Percentiles rank a stretch among this genome's conserved stretches.
These are phyloP conservation scores for Tolypocladium ovalisporum DNA, from an alignment of 2,329 filamentous ascomycete species.

Conservation along the genomic window DNA sequence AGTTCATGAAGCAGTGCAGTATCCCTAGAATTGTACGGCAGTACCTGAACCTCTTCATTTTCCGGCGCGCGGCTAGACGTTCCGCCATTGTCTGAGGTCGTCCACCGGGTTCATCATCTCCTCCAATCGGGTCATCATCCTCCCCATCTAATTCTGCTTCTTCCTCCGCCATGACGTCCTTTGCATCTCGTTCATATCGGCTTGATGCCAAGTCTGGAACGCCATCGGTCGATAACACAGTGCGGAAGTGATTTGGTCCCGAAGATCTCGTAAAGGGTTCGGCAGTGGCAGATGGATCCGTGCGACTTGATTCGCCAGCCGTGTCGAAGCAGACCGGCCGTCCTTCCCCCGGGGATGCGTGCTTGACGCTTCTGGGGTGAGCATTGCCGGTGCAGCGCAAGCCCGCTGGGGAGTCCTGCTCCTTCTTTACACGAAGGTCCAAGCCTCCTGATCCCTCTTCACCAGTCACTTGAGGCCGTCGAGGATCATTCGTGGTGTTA, in stretches of 20 bases:
- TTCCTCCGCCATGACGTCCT: constrained; percentile 26
- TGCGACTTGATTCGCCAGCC: background rate
- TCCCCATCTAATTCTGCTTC: constrained; percentile 42
- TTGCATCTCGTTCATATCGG: constrained; percentile 27
- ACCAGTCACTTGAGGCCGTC: background rate
- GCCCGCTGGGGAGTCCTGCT: background rate
- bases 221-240: constrained; percentile 6
- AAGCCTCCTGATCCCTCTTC: background rate
- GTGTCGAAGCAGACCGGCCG: background rate
- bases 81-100: constrained; percentile 44
- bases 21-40: no score
- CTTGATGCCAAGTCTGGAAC: constrained; percentile 18
- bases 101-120: constrained; percentile 16
- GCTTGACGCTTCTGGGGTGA: background rate
- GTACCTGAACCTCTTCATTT: constrained; percentile 73
- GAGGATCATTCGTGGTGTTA: background rate
- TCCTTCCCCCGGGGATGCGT: background rate
- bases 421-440: background rate
- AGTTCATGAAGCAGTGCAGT: constrained; percentile 13
- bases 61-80: constrained; percentile 44
- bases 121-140: constrained; percentile 47
- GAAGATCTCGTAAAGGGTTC: background rate
- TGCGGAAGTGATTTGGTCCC: constrained; percentile 1
- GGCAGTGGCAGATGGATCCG: background rate
- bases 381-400: background rate